Evolutionary conservation across 2,329 filamentous ascomycete species (phyloP).

Genomic region (Trichoderma koningiopsis): DNA sequence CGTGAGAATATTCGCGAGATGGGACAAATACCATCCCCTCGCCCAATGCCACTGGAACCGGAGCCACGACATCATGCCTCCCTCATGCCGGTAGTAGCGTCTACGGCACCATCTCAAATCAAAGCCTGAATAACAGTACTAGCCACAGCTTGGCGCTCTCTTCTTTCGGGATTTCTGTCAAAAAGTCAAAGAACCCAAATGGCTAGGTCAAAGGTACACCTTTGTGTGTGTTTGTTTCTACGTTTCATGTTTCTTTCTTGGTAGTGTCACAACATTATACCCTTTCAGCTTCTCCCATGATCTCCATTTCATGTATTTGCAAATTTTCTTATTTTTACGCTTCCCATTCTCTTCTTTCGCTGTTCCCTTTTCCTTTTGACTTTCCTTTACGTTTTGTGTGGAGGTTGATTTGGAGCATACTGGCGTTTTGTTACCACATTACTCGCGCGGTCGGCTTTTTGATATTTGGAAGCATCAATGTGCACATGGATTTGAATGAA

Average conservation of each 20-base stretch:
- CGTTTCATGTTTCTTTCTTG: background rate
- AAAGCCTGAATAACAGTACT: slow-evolving; percentile 2
- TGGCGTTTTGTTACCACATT: slow-evolving; percentile 3
- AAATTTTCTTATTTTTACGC: background rate
- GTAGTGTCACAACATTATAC: slow-evolving; percentile 7
- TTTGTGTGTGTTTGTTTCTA: background rate
- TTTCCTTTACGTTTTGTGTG: background rate
- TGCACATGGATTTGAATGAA: slow-evolving; percentile 16
- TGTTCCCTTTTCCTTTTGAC: background rate
- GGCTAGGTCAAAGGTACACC: background rate
- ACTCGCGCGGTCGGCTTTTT: slow-evolving; percentile 2
- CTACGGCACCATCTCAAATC: slow-evolving; percentile 16
- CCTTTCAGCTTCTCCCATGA: background rate
- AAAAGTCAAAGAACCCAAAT: background rate
- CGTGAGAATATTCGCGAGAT: slow-evolving; percentile 1
- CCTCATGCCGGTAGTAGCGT: slow-evolving; percentile 14
- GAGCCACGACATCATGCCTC: slow-evolving; percentile 7
- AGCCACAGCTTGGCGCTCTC: background rate
- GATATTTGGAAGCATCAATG: slow-evolving; percentile 9
- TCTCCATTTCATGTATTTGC: background rate
- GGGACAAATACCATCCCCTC: slow-evolving; percentile 2
- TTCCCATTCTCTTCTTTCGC: background rate
- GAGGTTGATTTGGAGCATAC: background rate
- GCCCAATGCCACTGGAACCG: slow-evolving; percentile 16
- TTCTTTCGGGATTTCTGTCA: background rate